Base-by-base conservation (phyloP, 1,284 basidiomycete species). In the Ustilago trichophora region DNA sequence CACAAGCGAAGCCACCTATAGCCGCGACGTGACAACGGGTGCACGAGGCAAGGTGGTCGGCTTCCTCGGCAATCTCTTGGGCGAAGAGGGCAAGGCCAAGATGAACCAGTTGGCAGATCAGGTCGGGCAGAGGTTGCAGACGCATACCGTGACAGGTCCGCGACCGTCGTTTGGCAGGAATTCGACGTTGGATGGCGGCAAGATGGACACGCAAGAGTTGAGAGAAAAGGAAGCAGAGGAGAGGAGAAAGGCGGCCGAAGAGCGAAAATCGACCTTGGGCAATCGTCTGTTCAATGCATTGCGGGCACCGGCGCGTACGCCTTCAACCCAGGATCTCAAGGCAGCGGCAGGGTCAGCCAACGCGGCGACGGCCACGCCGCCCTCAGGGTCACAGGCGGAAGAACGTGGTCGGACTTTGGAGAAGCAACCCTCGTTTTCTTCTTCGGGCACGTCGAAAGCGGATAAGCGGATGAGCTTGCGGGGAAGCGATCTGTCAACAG, bases 21-120 rank as follows among this genome's bases (percentile, higher is more conserved):
- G 74, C 21, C 59, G 68, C 26, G 77, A 80, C 34, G 70, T 80
- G 6, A 78, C 77, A 0, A 74, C 75, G 10, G 77, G 77, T 5
- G 70, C 76, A 3, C 50, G 75, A 11, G 77, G 77, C 22, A 73
- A 73, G 34, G 74, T 80, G 15, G 69, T 78, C 12, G 79, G 78
- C 19, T 75, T 81, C 44, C 62, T 81, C 6, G 79, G 79, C 27
- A 77, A 79, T 12, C 47, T 80, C 9, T 44, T 80, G 6, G 79
- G 78, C 16, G 79, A 81, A 24, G 79, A 80, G 31, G 77, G 75
- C 12, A 80, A 80, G 32, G 73, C 75, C 2, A 75, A 75, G 49
- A 78, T 80, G 70, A 75, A 75, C 25, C 73, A 76, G 41, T 33
- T 81, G 26, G 77, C 76, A 11, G 79, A 81, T 48, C 71, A 75